A percentile compares a stretch with the other conserved stretches of the same genome.
Conservation (phyloP, 176 grass and related monocot genomes). For the Carex cristatella region DNA sequence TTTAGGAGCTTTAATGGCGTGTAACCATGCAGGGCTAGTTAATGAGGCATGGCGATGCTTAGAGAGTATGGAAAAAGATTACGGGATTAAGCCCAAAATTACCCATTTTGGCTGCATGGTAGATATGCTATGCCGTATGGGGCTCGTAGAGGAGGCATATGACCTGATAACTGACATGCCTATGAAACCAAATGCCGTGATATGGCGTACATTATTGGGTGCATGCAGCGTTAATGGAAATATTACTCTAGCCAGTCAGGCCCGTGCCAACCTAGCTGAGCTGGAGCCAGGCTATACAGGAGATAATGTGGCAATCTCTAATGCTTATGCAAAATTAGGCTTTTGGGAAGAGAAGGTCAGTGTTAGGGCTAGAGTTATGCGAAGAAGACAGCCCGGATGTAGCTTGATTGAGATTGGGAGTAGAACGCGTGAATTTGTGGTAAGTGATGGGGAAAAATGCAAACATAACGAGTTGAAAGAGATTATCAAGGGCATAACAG, state of each 20-base stretch:
- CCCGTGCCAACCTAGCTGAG: slow-evolving; percentile 46
- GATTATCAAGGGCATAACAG: slow-evolving; percentile 8
- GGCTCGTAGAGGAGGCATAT: slow-evolving; percentile 63
- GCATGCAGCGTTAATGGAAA: slow-evolving; percentile 80
- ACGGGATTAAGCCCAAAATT: slow-evolving; percentile 47
- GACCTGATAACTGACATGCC: slow-evolving; percentile 51
- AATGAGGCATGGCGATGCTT: slow-evolving; percentile 47
- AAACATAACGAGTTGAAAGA: slow-evolving; percentile 17
- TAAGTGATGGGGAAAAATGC: slow-evolving; percentile 40
- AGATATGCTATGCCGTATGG: slow-evolving; percentile 80
- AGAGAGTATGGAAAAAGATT: slow-evolving; percentile 50
- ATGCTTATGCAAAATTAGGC: slow-evolving; percentile 69
- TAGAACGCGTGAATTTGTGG: slow-evolving; percentile 50
- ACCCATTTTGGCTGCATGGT: slow-evolving; percentile 83
- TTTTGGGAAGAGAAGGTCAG: slow-evolving; percentile 60
- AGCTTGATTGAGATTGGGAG: slow-evolving; percentile 66
- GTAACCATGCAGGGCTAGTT: slow-evolving; percentile 62
- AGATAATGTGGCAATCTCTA: slow-evolving; percentile 67
- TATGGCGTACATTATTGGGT: slow-evolving; percentile 80
- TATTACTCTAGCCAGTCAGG: slow-evolving; percentile 45
- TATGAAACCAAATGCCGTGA: slow-evolving; percentile 37
- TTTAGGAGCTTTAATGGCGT: slow-evolving; percentile 62
- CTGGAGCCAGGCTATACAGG: slow-evolving; percentile 62
- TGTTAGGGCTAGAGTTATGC: slow-evolving; percentile 48
- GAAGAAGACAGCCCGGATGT: slow-evolving; percentile 63